These are phyloP conservation scores for Fusarium sp. DNA, from an alignment of 2,329 filamentous ascomycete genomes.

Conservation along the genomic window DNA sequence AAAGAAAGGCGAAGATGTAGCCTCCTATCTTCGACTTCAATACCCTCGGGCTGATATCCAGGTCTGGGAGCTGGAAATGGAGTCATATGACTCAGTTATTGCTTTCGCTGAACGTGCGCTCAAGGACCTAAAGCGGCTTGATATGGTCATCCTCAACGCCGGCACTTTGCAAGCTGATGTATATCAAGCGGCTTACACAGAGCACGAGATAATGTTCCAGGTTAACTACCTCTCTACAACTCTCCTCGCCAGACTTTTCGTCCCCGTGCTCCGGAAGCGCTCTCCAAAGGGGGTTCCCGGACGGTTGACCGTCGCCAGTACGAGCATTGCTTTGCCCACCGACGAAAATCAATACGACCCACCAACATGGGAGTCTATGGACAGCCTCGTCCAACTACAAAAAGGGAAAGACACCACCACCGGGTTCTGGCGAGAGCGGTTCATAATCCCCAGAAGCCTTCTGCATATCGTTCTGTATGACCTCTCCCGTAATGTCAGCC, in stretches of 20 bases:
- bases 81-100: not conserved
- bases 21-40: not conserved
- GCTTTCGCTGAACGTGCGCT: not conserved
- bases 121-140: not conserved
- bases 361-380: not conserved
- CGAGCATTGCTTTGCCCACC: not conserved
- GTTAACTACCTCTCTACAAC: not conserved
- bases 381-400: not conserved
- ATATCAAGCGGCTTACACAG: not conserved
- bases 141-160: conserved; percentile 4
- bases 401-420: not conserved
- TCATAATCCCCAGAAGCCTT: not conserved
- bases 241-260: not conserved
- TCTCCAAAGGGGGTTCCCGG: not conserved
- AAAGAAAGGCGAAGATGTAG: not conserved
- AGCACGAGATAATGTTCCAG: not conserved
- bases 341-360: accelerated
- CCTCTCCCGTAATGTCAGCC: not conserved
- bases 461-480: not conserved
- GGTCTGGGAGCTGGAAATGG: conserved; percentile 1
- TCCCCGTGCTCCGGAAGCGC: not conserved
- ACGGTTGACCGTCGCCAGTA: not conserved
- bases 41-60: not conserved
- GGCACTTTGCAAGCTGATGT: not conserved
- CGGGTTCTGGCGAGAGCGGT: not conserved